Conservation (phyloP, 192 early-diverging fungal genomes). For the Entomortierella parvispora region DNA sequence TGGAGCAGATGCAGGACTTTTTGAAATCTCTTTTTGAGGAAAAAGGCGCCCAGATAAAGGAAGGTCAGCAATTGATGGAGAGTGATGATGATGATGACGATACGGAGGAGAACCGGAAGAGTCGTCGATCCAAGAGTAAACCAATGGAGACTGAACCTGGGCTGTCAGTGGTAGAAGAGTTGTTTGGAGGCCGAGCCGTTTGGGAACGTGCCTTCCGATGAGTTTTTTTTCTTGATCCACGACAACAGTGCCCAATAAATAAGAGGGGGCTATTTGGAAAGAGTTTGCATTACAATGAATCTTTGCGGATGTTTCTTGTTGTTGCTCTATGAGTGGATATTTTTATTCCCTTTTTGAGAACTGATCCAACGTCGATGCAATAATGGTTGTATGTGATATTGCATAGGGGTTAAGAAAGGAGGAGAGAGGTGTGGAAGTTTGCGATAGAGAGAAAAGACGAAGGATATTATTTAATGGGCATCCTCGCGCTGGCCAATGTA, state of each 20-base stretch:
- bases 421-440: background rate
- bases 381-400: background rate
- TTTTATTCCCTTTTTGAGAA: too few species aligned
- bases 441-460: background rate
- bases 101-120: background rate
- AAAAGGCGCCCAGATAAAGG: conserved; percentile 3
- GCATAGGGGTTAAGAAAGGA: background rate
- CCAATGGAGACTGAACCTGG: conserved; percentile 1
- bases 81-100: conserved; percentile 31
- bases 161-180: conserved; percentile 38
- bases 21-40: conserved; percentile 51
- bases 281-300: too few species aligned
- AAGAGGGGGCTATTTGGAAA: background rate
- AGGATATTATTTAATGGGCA: conserved; percentile 69
- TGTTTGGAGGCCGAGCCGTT: conserved; percentile 43
- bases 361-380: too few species aligned
- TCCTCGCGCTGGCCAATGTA: conserved; percentile 78
- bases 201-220: conserved; percentile 45
- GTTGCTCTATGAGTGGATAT: too few species aligned
- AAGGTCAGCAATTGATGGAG: conserved; percentile 35
- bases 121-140: background rate
- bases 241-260: too few species aligned
- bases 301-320: too few species aligned
- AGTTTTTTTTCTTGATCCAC: too few species aligned
- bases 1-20: conserved; percentile 49